Evolutionary conservation across 495 filamentous ascomycete genomes (phyloP).

Genomic region (Trypethelium eluteriae): DNA sequence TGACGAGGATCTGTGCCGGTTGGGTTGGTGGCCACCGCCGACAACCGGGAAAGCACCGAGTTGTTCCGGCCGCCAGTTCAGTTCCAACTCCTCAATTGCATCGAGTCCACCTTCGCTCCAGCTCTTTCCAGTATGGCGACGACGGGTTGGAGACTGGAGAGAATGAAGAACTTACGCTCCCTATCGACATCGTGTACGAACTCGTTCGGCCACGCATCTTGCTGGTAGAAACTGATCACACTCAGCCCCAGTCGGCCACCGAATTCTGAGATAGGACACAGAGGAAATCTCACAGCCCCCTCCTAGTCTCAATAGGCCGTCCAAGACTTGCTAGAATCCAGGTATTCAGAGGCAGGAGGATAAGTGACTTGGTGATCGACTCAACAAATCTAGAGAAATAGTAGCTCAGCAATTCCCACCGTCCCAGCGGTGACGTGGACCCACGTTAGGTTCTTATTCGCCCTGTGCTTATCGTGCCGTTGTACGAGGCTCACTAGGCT

Average conservation of each 20-base stretch:
- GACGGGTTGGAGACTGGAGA: not conserved
- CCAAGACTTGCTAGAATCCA: not conserved
- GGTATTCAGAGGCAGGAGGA: not conserved
- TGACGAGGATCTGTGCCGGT: not conserved
- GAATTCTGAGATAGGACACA: not conserved
- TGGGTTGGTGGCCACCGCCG: not conserved
- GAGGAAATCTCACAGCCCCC: not conserved
- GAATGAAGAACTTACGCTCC: not conserved
- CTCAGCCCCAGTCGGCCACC: no score
- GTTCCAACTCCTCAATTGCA: not conserved
- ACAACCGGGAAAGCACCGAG: constrained; percentile 5
- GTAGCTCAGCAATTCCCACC: not conserved
- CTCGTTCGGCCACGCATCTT: constrained; percentile 6
- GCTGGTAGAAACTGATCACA: not conserved
- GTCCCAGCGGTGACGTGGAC: constrained; percentile 5
- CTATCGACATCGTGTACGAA: constrained; percentile 11
- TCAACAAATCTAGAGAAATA: not conserved
- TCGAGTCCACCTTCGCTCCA: not conserved
- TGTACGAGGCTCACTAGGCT: not conserved
- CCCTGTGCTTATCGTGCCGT: not conserved
- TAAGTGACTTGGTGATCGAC: not conserved
- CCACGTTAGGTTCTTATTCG: not conserved
- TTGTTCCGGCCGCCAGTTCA: not conserved
- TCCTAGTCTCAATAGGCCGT: not conserved
- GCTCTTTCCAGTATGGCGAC: constrained; percentile 7